Conservation (phyloP, 768 basidiomycete species). For the Grammothele lineata region DNA sequence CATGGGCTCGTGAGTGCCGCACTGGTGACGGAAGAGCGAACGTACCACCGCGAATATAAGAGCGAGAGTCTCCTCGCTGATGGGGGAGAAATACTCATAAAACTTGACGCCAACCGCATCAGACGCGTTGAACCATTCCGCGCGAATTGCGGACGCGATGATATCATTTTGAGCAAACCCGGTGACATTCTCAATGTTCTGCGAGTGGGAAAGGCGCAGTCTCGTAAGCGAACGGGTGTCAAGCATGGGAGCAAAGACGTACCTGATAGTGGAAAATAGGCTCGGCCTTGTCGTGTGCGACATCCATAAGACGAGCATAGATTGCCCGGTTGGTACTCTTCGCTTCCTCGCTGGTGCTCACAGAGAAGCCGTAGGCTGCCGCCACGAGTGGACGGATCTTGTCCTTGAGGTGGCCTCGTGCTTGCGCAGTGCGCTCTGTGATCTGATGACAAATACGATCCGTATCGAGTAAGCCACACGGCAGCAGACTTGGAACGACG, state of each 20-base stretch:
- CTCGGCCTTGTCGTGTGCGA: not conserved
- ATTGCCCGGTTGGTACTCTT: not conserved
- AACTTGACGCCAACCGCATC: not conserved
- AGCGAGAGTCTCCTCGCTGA: conserved; percentile 1
- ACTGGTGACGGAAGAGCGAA: not conserved
- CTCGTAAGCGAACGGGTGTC: not conserved
- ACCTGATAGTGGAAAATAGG: conserved; percentile 2
- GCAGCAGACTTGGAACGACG: not conserved
- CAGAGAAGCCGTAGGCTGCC: not conserved
- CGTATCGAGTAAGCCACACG: no score
- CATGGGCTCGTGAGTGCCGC: not conserved
- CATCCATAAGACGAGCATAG: not conserved
- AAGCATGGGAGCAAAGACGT: not conserved
- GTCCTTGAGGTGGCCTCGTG: not conserved
- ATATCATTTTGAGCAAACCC: not conserved
- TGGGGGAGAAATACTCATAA: not conserved
- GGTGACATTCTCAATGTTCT: not conserved
- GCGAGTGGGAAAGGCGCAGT: not conserved
- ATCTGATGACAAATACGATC: not conserved
- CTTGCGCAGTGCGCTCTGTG: not conserved
- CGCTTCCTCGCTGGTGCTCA: not conserved
- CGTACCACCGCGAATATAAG: conserved; percentile 3
- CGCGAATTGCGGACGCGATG: not conserved
- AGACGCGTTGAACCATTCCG: not conserved
- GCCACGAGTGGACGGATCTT: not conserved